Conservation (phyloP, 192 early-diverging fungal species). For the Dimargaris xerosporica region DNA sequence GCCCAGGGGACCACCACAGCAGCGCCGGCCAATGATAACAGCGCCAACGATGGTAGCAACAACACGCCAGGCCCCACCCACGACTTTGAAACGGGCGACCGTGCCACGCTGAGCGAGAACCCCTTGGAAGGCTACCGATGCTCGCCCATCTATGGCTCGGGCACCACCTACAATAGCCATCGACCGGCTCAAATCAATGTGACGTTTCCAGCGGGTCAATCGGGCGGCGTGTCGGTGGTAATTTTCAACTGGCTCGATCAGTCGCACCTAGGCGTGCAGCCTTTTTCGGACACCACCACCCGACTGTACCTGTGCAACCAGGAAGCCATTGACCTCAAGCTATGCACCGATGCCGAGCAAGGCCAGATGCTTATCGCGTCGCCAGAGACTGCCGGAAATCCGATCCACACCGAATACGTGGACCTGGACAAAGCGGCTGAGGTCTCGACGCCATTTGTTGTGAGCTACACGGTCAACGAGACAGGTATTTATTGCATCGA, state of each 20-base stretch:
- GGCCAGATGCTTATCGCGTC: constrained; percentile 41
- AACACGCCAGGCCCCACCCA: background rate
- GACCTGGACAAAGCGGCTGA: constrained; percentile 27
- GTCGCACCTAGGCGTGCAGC: background rate
- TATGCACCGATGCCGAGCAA: constrained; percentile 32
- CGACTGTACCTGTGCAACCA: constrained; percentile 35
- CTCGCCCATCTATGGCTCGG: constrained; percentile 2
- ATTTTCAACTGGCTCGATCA: constrained; percentile 11
- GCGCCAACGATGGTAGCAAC: too few relatives aligned
- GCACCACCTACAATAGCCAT: background rate
- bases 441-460: constrained; percentile 20
- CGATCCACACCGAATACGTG: constrained; percentile 17
- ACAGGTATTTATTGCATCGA: constrained; percentile 82
- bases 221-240: background rate
- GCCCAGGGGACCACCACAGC: too few relatives aligned
- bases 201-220: background rate
- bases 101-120: background rate
- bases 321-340: constrained; percentile 29
- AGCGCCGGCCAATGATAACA: too few relatives aligned
- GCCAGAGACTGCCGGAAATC: constrained; percentile 19
- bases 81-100: background rate
- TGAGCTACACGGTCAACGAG: constrained; percentile 45
- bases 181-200: constrained; percentile 9
- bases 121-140: background rate
- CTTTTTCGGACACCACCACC: background rate